Conservation (phyloP, 257 asterid genomes). For the Oldenlandia corymbosa region DNA sequence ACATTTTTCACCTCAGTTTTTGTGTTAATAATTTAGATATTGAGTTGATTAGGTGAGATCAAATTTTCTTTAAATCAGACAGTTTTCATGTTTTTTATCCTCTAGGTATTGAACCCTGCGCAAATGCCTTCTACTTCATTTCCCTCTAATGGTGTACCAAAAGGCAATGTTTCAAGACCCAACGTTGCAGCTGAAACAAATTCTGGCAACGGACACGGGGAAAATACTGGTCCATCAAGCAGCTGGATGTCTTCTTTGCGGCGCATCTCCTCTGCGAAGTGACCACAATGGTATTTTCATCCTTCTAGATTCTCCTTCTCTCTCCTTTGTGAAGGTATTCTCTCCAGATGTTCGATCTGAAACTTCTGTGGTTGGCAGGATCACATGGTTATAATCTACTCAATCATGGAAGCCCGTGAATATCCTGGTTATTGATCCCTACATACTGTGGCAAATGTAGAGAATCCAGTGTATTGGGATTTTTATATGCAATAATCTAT, state of each 20-base stretch:
- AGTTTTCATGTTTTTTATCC: constrained; percentile 10
- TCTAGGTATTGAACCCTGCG: constrained; percentile 51
- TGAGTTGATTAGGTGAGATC: not conserved
- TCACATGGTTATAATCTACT: not conserved
- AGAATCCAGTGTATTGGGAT: constrained; percentile 5
- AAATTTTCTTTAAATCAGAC: constrained; percentile 10
- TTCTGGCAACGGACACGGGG: constrained; percentile 52
- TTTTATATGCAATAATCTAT: constrained; percentile 5
- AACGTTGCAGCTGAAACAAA: constrained; percentile 52
- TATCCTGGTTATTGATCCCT: not conserved
- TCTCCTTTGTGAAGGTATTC: too few species aligned
- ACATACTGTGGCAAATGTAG: constrained; percentile 6
- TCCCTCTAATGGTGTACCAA: constrained; percentile 54
- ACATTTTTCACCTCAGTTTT: not conserved
- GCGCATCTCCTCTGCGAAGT: constrained; percentile 88
- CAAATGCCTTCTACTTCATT: constrained; percentile 60
- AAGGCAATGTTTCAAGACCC: constrained; percentile 54
- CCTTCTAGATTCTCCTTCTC: not conserved
- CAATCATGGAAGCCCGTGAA: not conserved
- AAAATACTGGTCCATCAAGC: constrained; percentile 66
- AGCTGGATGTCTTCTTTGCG: constrained; percentile 89
- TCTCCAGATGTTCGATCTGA: too few species aligned
- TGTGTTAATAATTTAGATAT: not conserved
- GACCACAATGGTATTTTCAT: constrained; percentile 28
- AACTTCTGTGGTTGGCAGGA: constrained; percentile 10